Percentiles rank a stretch among this genome's conserved stretches.
Evolutionary conservation across 305 asterid species (phyloP).

Genomic region (Ajuga reptans): DNA sequence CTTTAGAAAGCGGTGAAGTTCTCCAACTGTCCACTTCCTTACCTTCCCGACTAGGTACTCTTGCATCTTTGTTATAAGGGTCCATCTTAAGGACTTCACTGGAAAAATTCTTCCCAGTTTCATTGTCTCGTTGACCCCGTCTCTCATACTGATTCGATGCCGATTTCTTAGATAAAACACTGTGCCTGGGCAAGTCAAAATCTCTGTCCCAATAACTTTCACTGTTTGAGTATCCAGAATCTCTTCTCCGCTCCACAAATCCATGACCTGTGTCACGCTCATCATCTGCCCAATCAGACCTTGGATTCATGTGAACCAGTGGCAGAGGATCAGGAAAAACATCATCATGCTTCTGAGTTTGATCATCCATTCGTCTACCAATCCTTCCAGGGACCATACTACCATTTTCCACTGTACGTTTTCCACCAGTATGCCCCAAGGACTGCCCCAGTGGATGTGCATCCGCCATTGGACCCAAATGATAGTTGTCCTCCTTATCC

Average conservation of each 20-base stretch:
- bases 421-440: conserved; percentile 31
- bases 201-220: conserved; percentile 82
- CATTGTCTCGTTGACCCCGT: conserved; percentile 56
- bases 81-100: conserved; percentile 53
- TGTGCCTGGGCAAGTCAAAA: conserved; percentile 72
- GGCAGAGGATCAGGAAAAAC: conserved; percentile 67
- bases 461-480: conserved; percentile 41
- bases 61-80: conserved; percentile 39
- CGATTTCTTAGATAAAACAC: conserved; percentile 56
- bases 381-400: conserved; percentile 33
- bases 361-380: conserved; percentile 30
- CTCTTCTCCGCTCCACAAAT: conserved; percentile 59
- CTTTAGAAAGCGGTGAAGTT: conserved; percentile 38
- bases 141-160: conserved; percentile 43
- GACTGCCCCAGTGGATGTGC: conserved; percentile 39
- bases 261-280: conserved; percentile 93
- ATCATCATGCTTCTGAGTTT: conserved; percentile 42
- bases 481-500: conserved; percentile 40
- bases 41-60: conserved; percentile 55
- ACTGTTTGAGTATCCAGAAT: conserved; percentile 46
- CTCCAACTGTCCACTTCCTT: conserved; percentile 57
- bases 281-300: conserved; percentile 98
- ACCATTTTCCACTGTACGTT: conserved; percentile 38
- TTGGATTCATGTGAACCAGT: conserved; percentile 65
- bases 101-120: conserved; percentile 50